Evolutionary conservation across 2,329 filamentous ascomycete genomes (phyloP), one percentile per base, ranked within the genome.

Genomic region (Verticillium nubilum): DNA sequence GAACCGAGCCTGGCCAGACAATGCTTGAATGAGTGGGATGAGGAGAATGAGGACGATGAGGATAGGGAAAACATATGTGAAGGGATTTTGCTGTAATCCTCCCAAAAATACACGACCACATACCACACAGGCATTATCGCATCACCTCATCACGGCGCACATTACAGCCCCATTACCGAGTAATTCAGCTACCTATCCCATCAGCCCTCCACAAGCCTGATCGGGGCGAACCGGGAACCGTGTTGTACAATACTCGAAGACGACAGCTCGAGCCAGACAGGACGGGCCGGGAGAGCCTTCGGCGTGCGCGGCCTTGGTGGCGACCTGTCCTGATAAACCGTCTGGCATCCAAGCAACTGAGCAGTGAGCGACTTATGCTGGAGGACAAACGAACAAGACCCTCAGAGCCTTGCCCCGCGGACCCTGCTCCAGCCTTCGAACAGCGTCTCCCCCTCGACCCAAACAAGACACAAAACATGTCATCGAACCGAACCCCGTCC

Each of bases 171-270:
- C 42, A 50, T 50, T 50, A 50, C 42, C 42, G 12, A 50, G 42
- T 25, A 50, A 60, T 63, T 63, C 61, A 57, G 63, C 62, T 64
- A 64, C 61, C 62, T 60, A 64, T 53, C 59, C 59, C 59, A 60
- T 61, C 61, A 64, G 59, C 62, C 61, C 58, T 23, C 42, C 42
- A 26, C 42, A 50, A 25, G 19, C 42, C 42, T 25, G 42, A 50
- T 50, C 42, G 19, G 42, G 42, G 42, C 42, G 19, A 25, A 50
- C 42, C 42, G 42, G 42, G 42, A 50, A 50, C 42, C 42, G 42
- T 50, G 42, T 50, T 50, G 42, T 50, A 50, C 42, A 50, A 50
- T 50, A 50, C 42, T 50, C 42, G 42, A 50, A 50, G 42, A 50
- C 10, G 17, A 50, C 42, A 50, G 42, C 42, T 50, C 42, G 42